Base-by-base conservation (phyloP, 345 rosid species). In the Citrus glauca region DNA sequence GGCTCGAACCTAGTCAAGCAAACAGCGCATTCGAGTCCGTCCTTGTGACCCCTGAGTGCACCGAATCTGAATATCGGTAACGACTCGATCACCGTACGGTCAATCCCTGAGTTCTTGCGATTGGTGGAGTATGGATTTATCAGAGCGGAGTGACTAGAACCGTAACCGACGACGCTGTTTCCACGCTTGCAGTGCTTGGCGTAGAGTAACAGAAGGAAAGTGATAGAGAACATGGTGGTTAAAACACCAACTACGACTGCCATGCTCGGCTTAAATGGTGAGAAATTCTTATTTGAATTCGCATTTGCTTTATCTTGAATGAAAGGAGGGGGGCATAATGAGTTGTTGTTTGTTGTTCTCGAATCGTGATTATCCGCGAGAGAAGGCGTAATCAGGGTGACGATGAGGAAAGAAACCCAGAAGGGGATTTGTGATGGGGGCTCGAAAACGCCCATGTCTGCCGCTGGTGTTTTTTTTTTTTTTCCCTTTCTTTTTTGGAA, bases 11-110 rank as follows among this genome's bases (percentile, higher is more conserved):
- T 86, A 22, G 87, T 77, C 2, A 95, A 64, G 71, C 98, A 95
- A 59, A 95, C 97, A 9, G 97, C 92, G 82, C 98, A 95, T 59
- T 95, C 98, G 1, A 95, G 82, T 1, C 98, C 95, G 1, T 90
- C 93, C 22, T 92, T 95, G 13, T 88, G 91, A 7, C 98, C 97
- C 2, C 86, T 79, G 9, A 95, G 85, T 10, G 97, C 91, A 45
- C 87, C 81, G 82, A 93, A 95, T 69, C 98, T 90, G 75, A 95
- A 95, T 7, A 95, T 83, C 7, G 98, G 98, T 28, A 95, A 82
- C 0, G 93, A 90, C 77, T 92, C 98, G 40, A 95, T 86, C 0
- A 95, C 90, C 0, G 86, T 78, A 60, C 93, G 83, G 84, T 91
- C 90, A 80, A 95, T 87, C 71, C 98, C 98, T 0, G 98, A 95